Base-by-base conservation (phyloP, 2,329 filamentous ascomycete species). In the Microdochium nivale region DNA sequence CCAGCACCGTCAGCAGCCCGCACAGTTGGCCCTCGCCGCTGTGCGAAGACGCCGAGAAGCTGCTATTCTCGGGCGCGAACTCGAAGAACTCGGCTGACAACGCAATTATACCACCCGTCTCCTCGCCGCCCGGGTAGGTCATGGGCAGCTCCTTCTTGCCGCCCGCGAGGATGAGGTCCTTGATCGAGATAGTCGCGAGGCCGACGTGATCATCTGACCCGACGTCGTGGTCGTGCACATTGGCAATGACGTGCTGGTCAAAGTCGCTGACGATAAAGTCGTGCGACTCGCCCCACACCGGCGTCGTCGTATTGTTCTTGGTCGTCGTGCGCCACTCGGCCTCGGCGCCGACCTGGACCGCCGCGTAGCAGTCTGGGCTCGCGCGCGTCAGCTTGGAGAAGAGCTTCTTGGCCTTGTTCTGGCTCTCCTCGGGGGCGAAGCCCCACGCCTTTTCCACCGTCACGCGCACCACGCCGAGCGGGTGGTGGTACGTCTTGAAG, bases 141-240 rank as follows among this genome's bases (percentile, higher is more conserved):
- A 59, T 53, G 11, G 59, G 44, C 21, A 60, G 51, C 27, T 60
- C 59, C 49, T 73, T 66, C 14, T 63, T 61, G 49, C 72, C 72
- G 27, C 72, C 71, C 5, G 59, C 58, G 11, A 73, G 62, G 3
- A 77, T 54, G 14, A 76, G 64, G 1, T 59, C 27, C 23, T 49
- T 52, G 14, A 55, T 52, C 47, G 56, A 58, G 43, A 54, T 54
- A 7, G 68, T 62, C 2, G 67, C 66, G 52, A 71, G 62, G 47
- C 73, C 74, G 49, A 75, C 73, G 56, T 77, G 78, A 58, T 68
- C 70, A 21, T 68, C 66, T 19, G 73, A 74, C n/a, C 74, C 76
- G 5, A 71, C 57, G 51, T 77, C 74, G 11, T 73, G 66, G 51
- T 77, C 74, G 35, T 72, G 59, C 21, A 77, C 60, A 27, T 75